phyloP scores from a whole-genome alignment of 192 early-diverging fungal genomes.

The Backusella circina region DNA sequence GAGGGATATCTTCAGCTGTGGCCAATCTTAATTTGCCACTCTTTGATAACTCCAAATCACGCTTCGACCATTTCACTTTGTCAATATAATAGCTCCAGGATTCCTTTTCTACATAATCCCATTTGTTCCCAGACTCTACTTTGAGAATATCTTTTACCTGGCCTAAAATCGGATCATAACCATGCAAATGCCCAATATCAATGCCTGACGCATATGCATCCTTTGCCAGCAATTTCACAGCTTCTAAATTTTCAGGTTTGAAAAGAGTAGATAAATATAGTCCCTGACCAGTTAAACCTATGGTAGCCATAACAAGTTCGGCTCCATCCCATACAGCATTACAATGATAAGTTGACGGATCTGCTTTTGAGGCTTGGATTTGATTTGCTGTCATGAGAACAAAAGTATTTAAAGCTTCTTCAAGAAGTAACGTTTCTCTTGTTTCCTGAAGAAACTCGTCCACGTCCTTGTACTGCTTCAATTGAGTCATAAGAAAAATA shows the following conservation, averaged over 20 bases:
- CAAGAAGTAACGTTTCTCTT: neutral
- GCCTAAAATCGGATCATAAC: neutral
- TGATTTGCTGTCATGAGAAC: neutral
- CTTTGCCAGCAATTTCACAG: neutral
- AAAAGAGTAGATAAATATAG: neutral
- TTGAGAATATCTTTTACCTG: neutral
- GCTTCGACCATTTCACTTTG: neutral
- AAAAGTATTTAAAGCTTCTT: neutral
- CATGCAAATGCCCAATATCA: neutral
- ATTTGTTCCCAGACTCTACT: neutral
- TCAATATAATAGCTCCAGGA: neutral
- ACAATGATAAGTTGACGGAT: neutral
- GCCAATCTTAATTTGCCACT: neutral
- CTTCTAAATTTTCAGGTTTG: neutral
- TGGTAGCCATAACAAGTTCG: neutral
- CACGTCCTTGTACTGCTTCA: neutral
- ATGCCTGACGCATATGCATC: neutral
- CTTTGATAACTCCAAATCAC: neutral
- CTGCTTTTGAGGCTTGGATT: neutral
- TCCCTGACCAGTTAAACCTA: neutral
- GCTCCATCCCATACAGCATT: neutral
- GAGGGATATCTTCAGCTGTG: neutral
- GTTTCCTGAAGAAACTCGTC: neutral
- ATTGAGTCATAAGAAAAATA: neutral
- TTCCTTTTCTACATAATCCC: neutral